Evolutionary conservation across 148 eudicot genomes (phyloP).

Genomic region (Simmondsia chinensis): DNA sequence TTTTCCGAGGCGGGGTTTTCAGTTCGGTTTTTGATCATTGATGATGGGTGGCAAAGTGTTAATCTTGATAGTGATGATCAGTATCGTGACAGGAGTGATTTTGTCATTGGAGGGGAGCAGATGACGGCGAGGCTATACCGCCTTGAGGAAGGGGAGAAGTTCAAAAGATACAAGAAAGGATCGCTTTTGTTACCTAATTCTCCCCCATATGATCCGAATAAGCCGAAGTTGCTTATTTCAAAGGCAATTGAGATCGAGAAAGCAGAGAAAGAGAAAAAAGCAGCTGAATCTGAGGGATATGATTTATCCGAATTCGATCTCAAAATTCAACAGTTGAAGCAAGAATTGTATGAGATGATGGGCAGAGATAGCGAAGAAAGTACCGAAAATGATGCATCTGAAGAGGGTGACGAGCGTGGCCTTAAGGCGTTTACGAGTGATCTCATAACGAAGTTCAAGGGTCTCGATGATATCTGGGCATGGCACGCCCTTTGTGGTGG

Average conservation of each 20-base stretch:
- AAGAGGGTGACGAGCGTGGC: slow-evolving; percentile 23
- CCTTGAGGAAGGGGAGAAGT: slow-evolving; percentile 49
- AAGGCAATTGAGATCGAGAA: slow-evolving; percentile 50
- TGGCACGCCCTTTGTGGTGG: too few relatives aligned
- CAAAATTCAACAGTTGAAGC: slow-evolving; percentile 22
- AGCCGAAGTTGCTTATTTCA: slow-evolving; percentile 39
- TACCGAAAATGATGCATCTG: neutral
- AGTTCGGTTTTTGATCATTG: slow-evolving; percentile 45
- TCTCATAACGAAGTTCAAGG: too few relatives aligned
- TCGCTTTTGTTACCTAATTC: slow-evolving; percentile 22
- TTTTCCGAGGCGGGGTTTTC: slow-evolving; percentile 33
- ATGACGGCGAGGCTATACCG: slow-evolving; percentile 57
- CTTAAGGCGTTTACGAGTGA: slow-evolving; percentile 59
- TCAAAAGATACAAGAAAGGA: slow-evolving; percentile 39
- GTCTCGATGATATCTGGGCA: too few relatives aligned
- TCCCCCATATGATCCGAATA: slow-evolving; percentile 37
- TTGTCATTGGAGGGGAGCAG: slow-evolving; percentile 53
- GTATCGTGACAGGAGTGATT: slow-evolving; percentile 26
- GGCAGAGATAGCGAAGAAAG: slow-evolving; percentile 4
- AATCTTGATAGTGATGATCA: slow-evolving; percentile 35
- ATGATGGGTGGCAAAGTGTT: slow-evolving; percentile 69
- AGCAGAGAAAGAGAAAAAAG: slow-evolving; percentile 36
- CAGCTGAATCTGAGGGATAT: slow-evolving; percentile 10
- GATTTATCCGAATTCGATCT: slow-evolving; percentile 22
- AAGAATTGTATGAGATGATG: slow-evolving; percentile 31